Conservation (phyloP, 2,329 filamentous ascomycete genomes). For the Hypoxylon sp. region DNA sequence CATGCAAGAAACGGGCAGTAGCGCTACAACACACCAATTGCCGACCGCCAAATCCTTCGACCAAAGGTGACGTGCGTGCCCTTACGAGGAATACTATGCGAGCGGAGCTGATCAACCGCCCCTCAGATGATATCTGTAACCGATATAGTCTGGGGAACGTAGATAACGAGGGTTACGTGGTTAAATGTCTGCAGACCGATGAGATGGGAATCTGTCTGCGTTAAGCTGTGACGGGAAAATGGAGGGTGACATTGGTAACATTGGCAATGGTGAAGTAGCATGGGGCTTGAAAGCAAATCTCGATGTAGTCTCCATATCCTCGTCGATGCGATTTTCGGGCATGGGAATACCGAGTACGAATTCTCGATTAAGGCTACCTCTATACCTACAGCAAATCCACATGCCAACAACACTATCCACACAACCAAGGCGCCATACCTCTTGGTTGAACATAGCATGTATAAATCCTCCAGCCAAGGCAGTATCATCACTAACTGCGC, state of each 20-base stretch:
- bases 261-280: conserved; percentile 19
- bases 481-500: conserved; percentile 21
- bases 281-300: conserved; percentile 12
- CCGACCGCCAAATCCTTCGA: conserved; percentile 24
- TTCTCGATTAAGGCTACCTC: conserved; percentile 14
- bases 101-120: conserved; percentile 14
- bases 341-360: conserved; percentile 29
- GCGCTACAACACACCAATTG: conserved; percentile 38
- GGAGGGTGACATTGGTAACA: conserved; percentile 28
- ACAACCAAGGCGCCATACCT: conserved; percentile 25
- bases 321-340: conserved; percentile 16
- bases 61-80: conserved; percentile 20
- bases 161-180: conserved; percentile 26
- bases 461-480: conserved; percentile 7
- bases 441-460: conserved; percentile 27
- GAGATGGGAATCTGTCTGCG: conserved; percentile 29
- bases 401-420: conserved; percentile 31
- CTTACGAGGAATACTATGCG: conserved; percentile 17
- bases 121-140: conserved; percentile 34
- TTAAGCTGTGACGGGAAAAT: conserved; percentile 18
- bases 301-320: conserved; percentile 11
- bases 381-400: conserved; percentile 25
- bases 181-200: conserved; percentile 27
- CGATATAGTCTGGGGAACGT: conserved; percentile 31
- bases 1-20: conserved; percentile 41